Percentiles rank a stretch among this genome's conserved stretches.
Conservation (phyloP, 345 rosid genomes). For the Dipteronia dyeriana region DNA sequence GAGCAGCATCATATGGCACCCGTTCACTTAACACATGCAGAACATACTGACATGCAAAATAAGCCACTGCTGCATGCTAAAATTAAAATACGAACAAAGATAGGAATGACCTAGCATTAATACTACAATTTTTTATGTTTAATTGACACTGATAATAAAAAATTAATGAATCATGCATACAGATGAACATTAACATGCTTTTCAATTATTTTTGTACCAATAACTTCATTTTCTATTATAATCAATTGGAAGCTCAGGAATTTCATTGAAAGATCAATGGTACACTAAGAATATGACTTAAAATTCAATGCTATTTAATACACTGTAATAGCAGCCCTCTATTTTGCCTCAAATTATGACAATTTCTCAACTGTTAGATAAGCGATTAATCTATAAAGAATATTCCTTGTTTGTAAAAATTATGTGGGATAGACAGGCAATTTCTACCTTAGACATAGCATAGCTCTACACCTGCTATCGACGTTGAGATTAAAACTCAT, state of each 20-base stretch:
- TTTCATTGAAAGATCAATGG: background rate
- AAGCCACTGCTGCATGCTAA: slow-evolving; percentile 3
- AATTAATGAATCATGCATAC: no score
- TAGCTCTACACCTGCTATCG: background rate
- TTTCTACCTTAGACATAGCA: no score
- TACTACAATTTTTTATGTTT: background rate
- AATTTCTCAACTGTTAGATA: background rate
- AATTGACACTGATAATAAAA: background rate
- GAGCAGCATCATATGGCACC: slow-evolving; percentile 20
- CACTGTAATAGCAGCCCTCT: background rate
- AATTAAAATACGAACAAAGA: background rate
- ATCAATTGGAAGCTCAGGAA: slow-evolving; percentile 1
- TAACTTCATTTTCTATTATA: background rate
- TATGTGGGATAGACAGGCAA: background rate
- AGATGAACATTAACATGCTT: background rate
- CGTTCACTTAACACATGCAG: slow-evolving; percentile 26
- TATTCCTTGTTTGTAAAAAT: background rate
- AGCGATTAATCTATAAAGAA: background rate
- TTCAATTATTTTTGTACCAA: background rate
- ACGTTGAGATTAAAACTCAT: background rate
- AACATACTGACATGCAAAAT: slow-evolving; percentile 24
- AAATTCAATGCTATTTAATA: background rate
- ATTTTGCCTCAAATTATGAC: background rate
- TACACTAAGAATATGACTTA: background rate
- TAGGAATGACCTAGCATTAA: background rate